Evolutionary conservation across 345 rosid genomes (phyloP).

Genomic region (Syzygium aqueum): DNA sequence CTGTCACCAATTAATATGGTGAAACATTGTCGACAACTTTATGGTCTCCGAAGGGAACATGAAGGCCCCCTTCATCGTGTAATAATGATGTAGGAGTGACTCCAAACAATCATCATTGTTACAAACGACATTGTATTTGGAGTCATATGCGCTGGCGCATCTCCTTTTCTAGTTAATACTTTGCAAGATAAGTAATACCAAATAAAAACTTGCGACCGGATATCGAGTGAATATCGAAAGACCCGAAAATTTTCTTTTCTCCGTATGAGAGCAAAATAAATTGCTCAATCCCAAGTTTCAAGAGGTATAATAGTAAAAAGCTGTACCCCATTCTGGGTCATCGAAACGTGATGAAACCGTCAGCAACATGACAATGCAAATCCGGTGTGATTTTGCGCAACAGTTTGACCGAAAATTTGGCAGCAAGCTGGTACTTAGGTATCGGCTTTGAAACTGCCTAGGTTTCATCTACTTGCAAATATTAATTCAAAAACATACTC

Average conservation of each 20-base stretch:
- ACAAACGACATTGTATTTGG: too few species aligned
- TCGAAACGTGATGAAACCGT: neutral
- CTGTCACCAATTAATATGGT: neutral
- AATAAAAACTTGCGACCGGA: neutral
- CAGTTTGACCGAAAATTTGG: neutral
- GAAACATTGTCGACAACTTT: neutral
- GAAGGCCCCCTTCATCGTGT: neutral
- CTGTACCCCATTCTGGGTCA: neutral
- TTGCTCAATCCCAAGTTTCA: neutral
- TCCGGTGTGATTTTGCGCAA: neutral
- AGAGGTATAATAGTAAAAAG: neutral
- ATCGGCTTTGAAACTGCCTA: neutral
- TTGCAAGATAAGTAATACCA: neutral
- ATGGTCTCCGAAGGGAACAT: neutral
- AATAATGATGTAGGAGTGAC: neutral
- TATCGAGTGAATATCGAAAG: neutral
- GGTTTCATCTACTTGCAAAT: neutral
- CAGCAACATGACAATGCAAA: neutral
- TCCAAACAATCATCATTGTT: neutral
- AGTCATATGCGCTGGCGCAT: neutral
- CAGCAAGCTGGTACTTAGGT: neutral
- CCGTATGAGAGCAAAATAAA: neutral
- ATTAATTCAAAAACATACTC: neutral
- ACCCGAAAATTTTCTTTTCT: neutral
- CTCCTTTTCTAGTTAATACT: neutral